Conservation (phyloP, 2,329 filamentous ascomycete genomes). For the Falciphora oryzae region DNA sequence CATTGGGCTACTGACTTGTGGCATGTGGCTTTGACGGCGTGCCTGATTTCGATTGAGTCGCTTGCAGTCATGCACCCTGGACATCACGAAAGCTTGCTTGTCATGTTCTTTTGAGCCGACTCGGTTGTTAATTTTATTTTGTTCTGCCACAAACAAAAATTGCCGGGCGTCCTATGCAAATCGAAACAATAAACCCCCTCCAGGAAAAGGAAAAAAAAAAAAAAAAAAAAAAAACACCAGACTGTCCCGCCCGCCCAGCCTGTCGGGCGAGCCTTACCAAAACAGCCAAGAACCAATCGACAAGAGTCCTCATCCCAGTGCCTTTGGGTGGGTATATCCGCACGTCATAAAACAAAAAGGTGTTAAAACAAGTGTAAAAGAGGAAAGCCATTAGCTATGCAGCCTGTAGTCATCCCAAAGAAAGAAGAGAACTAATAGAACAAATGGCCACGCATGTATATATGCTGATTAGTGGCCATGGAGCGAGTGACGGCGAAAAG, state of each 20-base stretch:
- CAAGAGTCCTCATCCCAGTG: neutral
- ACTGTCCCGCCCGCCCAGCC: neutral
- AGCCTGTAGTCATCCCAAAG: neutral
- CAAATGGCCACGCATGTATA: neutral
- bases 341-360: constrained; percentile 7
- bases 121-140: neutral
- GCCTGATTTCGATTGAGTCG: neutral
- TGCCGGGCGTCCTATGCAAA: neutral
- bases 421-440: constrained; percentile 1
- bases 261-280: neutral
- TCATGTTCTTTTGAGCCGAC: neutral
- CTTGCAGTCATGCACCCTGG: neutral
- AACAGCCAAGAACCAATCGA: neutral
- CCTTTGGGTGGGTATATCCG: constrained; percentile 3
- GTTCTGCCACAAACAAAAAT: neutral
- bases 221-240: too few relatives aligned
- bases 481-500: neutral
- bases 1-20: neutral
- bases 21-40: neutral
- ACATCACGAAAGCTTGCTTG: neutral
- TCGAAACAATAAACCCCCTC: neutral
- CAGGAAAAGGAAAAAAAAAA: too few relatives aligned
- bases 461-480: neutral
- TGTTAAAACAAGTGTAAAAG: neutral
- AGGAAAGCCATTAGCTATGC: neutral